Evolutionary conservation across 108 stramenopile species (phyloP).

Genomic region (Cyclotella kingstonii): DNA sequence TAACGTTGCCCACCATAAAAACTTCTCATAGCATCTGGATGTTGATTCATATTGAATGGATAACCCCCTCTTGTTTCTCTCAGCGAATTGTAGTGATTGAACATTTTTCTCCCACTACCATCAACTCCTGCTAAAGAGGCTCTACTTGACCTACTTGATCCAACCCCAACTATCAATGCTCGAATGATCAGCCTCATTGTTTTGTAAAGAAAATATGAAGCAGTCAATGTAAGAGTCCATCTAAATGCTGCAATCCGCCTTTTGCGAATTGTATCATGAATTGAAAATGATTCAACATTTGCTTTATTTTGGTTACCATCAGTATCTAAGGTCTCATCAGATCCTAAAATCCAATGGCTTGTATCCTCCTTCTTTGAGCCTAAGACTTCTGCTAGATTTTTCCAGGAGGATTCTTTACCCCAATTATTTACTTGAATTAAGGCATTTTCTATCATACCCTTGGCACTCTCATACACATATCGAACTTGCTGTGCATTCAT

Average conservation of each 20-base stretch:
- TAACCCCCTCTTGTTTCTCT: constrained; percentile 3
- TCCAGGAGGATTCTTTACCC: constrained; percentile 32
- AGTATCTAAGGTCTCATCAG: constrained; percentile 24
- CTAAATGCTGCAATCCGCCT: constrained; percentile 69
- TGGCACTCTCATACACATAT: constrained; percentile 62
- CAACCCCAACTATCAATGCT: constrained; percentile 21
- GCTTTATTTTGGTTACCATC: constrained; percentile 38
- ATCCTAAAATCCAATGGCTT: constrained; percentile 48
- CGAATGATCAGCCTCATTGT: constrained; percentile 47
- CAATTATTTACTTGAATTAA: constrained; percentile 59
- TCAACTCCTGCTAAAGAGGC: background rate
- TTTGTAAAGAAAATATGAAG: constrained; percentile 57
- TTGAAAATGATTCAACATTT: constrained; percentile 31
- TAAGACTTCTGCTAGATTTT: constrained; percentile 50
- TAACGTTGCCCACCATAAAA: constrained; percentile 22
- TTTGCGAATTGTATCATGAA: constrained; percentile 37
- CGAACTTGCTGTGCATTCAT: constrained; percentile 82
- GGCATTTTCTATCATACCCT: constrained; percentile 74
- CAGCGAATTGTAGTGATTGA: constrained; percentile 10
- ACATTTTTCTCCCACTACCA: constrained; percentile 8
- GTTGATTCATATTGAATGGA: background rate
- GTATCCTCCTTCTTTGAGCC: constrained; percentile 60
- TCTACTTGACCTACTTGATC: background rate
- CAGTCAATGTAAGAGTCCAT: constrained; percentile 59
- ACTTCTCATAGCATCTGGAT: constrained; percentile 15